A percentile compares a stretch with the other conserved stretches of the same genome.
phyloP scores from a whole-genome alignment of 192 early-diverging fungal species.

The Allomyces javanicus region DNA sequence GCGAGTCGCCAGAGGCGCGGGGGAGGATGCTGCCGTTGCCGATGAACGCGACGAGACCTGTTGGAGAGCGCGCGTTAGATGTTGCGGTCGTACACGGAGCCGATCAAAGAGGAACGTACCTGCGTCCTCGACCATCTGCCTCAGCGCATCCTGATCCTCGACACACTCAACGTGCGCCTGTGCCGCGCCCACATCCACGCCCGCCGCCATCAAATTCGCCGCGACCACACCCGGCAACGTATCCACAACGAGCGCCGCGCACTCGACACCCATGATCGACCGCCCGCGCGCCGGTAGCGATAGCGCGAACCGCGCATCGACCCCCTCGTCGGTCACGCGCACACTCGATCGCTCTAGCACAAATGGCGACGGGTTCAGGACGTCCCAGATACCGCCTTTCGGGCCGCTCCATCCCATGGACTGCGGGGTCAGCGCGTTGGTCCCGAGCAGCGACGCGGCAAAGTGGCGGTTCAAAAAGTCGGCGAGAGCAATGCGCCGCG shows the following conservation, averaged over 20 bases:
- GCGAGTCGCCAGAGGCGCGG: conserved; percentile 22
- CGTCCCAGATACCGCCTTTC: conserved; percentile 15
- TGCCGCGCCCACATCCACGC: conserved; percentile 10
- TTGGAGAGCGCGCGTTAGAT: too few relatives aligned
- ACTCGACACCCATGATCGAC: conserved; percentile 17
- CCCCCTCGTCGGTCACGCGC: conserved; percentile 6
- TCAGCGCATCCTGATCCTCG: conserved; percentile 27
- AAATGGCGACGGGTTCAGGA: conserved; percentile 28
- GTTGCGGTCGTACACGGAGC: too few relatives aligned
- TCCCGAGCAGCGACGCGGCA: conserved; percentile 4
- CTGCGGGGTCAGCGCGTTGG: background rate
- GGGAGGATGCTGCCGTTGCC: conserved; percentile 29
- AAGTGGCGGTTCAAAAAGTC: conserved; percentile 20
- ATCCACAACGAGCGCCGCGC: conserved; percentile 17
- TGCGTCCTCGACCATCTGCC: conserved; percentile 11
- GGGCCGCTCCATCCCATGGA: conserved; percentile 7
- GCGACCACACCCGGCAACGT: conserved; percentile 16
- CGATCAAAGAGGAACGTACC: too few relatives aligned
- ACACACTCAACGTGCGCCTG: conserved; percentile 14
- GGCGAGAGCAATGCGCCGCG: conserved; percentile 14
- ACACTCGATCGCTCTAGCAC: conserved; percentile 27
- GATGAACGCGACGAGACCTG: conserved; percentile 23
- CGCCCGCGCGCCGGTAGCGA: conserved; percentile 23
- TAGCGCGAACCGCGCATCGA: conserved; percentile 24
- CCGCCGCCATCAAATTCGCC: conserved; percentile 9